Evolutionary conservation across 1,284 basidiomycete genomes (phyloP), one percentile per base, ranked within the genome.

Genomic region (Melampsora americana): DNA sequence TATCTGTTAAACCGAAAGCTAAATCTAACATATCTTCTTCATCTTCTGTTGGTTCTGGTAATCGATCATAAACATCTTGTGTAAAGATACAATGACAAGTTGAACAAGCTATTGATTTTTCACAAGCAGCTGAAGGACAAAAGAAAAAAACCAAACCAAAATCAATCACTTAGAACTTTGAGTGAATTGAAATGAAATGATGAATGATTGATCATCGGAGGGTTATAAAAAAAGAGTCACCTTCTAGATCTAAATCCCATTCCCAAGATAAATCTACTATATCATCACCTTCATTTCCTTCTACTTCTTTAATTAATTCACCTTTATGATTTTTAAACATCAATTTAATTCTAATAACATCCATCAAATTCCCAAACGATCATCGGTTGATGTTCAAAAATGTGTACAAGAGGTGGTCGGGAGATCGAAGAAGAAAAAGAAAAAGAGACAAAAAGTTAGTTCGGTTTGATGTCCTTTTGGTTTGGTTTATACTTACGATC

Each of bases 1-100:
- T 97, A 81, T 98, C 95, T 0, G 94, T 96, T 77, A 99, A 86
- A 0, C 93, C 95, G 80, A 98, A 99, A 0, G 95, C 96, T 85
- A 99, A 90, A 83, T 99, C 95, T 53, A 99, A 86, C 95, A 98
- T 98, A 81, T 95, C 93, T 82, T 94, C 96, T 85, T 99, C 95
- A 82, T 99, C 95, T 79, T 99, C 95, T 77, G 92, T 91, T 0
- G 95, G 93, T 81, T 97, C 95, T 1, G 92, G 90, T 1, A 97
- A 86, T 66, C 87, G 82, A 83, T 97, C 92, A 82, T 93, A 98
- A 77, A 89, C 86, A 80, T 93, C 89, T 12, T 89, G 88, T 66
- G 90, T 87, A 61, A 98, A 87, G 75, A 98, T 93, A 77, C 98
- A 89, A 83, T 99, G 95, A 83, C 96, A 99, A 50, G 96, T 99